These are phyloP conservation scores for Neospora caninum DNA, from an alignment of 169 alveolate genomes.

Conservation along the genomic window DNA sequence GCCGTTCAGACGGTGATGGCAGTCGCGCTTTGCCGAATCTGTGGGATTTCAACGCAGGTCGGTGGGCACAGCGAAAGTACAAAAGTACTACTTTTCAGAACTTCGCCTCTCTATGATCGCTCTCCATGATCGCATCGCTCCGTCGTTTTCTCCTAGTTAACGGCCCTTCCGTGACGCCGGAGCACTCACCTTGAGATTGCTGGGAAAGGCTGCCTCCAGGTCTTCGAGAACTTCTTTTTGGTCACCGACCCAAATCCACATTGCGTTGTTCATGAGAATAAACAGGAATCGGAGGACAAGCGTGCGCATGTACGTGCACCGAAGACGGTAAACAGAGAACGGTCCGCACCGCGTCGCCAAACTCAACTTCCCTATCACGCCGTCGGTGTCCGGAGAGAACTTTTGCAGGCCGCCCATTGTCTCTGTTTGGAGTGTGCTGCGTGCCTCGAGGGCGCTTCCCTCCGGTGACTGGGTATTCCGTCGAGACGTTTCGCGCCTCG, in stretches of 20 bases:
- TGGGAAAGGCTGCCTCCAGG: constrained; percentile 26
- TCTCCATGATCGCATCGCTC: too few species aligned
- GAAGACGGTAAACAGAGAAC: not conserved
- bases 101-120: too few species aligned
- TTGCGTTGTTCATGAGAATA: not conserved
- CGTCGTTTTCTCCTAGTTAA: not conserved
- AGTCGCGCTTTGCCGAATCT: too few species aligned
- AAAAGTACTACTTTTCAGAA: too few species aligned
- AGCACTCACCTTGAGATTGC: not conserved
- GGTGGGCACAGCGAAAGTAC: too few species aligned
- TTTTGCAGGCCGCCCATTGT: not conserved
- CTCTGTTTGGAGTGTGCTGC: not conserved
- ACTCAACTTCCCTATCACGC: not conserved
- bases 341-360: not conserved
- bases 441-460: not conserved
- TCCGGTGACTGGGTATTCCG: not conserved
- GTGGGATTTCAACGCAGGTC: too few species aligned
- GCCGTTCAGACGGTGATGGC: too few species aligned
- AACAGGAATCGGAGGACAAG: not conserved
- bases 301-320: constrained; percentile 8
- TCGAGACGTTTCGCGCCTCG: too few species aligned
- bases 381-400: not conserved
- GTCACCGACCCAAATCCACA: constrained; percentile 45
- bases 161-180: not conserved
- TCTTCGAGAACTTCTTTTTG: not conserved